Evolutionary conservation across 2,329 filamentous ascomycete genomes (phyloP), one percentile per base, ranked within the genome.

Genomic region (Ophioceras dolichostomum): DNA sequence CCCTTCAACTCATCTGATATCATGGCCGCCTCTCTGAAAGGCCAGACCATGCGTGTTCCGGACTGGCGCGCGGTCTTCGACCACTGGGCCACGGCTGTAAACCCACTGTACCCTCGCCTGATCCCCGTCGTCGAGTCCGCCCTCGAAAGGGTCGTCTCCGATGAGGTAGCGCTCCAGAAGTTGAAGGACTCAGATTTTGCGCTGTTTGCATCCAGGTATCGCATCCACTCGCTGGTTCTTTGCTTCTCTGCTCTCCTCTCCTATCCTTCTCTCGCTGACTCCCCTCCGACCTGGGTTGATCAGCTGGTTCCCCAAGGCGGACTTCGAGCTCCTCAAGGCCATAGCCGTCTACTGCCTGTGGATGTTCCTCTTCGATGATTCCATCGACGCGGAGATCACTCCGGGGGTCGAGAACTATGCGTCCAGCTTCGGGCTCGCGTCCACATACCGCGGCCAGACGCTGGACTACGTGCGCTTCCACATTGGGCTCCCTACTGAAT

Each of bases 321-420:
- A 38, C 20, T 38, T 28, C 28, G 36, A 38, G 14, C n/a, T 38
- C n/a, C 20, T 38, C 13, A 19, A 38, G 28, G 32, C 27, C 8
- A 38, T 38, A n/a, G 28, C 36, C 27, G 21, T 38, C 28, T 38
- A 32, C 20, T 38, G 36, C 22, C 20, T 38, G 16, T 38, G 36
- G 36, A 38, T 38, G 36, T 38, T 38, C 22, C 20, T 38, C 10
- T 38, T 38, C 30, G 36, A 42, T 14, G 51, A 54, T 36, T 46
- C 47, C 13, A 53, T 55, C 27, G 51, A 54, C 45, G 47, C 49
- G 32, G 27, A 41, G 27, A 35, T 47, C 8, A 14, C 43, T 1
- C 24, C 36, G 21, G 36, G 36, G 18, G 36, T 38, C 14, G 20
- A 19, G 14, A 38, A 26, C 36, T 38, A 38, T 22, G 36, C 36